Percentiles rank a stretch among this genome's conserved stretches.
phyloP scores from a whole-genome alignment of 2,329 filamentous ascomycete species.

The Hypoxylon sp. region DNA sequence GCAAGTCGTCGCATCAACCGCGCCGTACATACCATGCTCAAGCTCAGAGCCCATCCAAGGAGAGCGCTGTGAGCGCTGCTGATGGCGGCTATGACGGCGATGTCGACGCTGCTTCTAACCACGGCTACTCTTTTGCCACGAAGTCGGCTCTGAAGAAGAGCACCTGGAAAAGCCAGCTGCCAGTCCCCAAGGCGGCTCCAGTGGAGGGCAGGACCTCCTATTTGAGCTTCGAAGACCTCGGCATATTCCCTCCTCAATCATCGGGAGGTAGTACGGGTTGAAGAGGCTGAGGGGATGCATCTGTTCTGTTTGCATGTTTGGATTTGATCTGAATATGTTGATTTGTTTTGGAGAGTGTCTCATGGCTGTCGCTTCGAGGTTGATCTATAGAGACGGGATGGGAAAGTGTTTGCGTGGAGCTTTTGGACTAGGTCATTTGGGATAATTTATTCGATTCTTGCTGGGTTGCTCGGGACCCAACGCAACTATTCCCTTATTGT shows the following conservation, averaged over 20 bases:
- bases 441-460: not conserved
- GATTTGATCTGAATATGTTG: not conserved
- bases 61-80: not conserved
- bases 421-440: not conserved
- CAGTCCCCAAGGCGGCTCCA: not conserved
- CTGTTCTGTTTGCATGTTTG: not conserved
- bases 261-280: not conserved
- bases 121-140: not conserved
- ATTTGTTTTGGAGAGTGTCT: not conserved
- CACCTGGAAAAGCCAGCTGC: not conserved
- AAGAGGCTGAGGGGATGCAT: not conserved
- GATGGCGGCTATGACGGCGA: not conserved
- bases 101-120: not conserved
- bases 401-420: not conserved
- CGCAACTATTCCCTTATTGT: not conserved
- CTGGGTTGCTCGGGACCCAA: not conserved
- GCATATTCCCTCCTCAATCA: not conserved
- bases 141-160: not conserved
- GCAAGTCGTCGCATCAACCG: not conserved
- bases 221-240: not conserved
- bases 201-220: not conserved
- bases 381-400: not conserved
- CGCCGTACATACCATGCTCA: too few relatives aligned
- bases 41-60: not conserved
- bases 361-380: not conserved